Evolutionary conservation across 2,329 filamentous ascomycete genomes (phyloP).

Genomic region (Phaeosphaeriaceae sp.): DNA sequence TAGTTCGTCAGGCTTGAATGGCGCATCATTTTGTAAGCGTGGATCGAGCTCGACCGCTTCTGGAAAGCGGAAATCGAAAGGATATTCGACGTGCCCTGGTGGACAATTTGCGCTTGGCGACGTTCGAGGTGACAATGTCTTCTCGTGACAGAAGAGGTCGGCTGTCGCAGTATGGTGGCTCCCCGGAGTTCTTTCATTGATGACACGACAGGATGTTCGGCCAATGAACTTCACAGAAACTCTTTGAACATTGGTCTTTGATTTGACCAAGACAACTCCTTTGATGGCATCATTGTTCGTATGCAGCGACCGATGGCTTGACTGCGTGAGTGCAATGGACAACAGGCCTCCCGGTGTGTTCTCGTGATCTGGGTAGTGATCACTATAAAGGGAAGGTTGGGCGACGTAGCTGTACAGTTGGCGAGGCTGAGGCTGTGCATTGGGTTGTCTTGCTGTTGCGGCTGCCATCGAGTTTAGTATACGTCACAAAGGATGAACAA

Average conservation of each 20-base stretch:
- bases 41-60: constrained; percentile 20
- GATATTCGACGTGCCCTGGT: constrained; percentile 22
- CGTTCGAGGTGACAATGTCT: constrained; percentile 8
- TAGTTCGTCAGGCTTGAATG: constrained; percentile 8
- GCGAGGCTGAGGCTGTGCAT: constrained; percentile 10
- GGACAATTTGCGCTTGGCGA: constrained; percentile 23
- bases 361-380: constrained; percentile 25
- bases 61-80: constrained; percentile 34
- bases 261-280: constrained; percentile 23
- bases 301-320: constrained; percentile 24
- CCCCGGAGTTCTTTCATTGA: constrained; percentile 20
- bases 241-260: constrained; percentile 20
- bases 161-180: constrained; percentile 19
- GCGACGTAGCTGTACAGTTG: constrained; percentile 24
- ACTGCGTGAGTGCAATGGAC: constrained; percentile 23
- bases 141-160: constrained; percentile 21
- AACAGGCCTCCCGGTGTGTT: constrained; percentile 25
- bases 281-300: constrained; percentile 30
- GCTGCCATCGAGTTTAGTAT: background rate
- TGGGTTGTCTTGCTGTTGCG: constrained; percentile 6
- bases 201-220: constrained; percentile 24
- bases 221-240: constrained; percentile 26
- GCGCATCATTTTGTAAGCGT: constrained; percentile 12
- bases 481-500: background rate
- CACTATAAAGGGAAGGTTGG: constrained; percentile 25